Percentiles rank a stretch among this genome's conserved stretches.
These are phyloP conservation scores for Suhomyces sp. DNA, from an alignment of 805 yeast genomes.

Conservation along the genomic window DNA sequence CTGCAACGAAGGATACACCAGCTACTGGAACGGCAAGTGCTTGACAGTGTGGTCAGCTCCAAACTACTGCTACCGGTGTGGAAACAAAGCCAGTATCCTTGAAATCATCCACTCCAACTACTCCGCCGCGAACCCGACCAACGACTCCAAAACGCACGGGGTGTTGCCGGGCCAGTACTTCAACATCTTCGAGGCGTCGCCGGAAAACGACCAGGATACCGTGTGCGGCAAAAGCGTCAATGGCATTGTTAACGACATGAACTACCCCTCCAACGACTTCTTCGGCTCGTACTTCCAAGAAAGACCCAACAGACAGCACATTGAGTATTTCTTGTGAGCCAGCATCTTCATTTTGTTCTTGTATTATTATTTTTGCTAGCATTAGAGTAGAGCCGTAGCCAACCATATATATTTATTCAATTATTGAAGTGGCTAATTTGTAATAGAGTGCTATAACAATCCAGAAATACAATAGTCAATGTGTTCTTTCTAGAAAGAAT, in stretches of 20 bases:
- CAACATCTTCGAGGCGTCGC: slow-evolving; percentile 96
- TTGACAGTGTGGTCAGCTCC: slow-evolving; percentile 99
- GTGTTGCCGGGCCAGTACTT: slow-evolving; percentile 59
- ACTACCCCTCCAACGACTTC: slow-evolving; percentile 16
- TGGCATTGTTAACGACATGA: slow-evolving; percentile 19
- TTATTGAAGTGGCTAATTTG: too few relatives aligned
- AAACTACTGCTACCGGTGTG: slow-evolving; percentile 94
- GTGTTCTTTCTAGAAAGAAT: too few relatives aligned
- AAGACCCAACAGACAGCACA: slow-evolving; percentile 35
- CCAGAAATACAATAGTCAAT: too few relatives aligned
- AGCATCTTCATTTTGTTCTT: background rate
- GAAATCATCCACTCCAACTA: slow-evolving; percentile 63
- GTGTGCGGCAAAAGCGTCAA: slow-evolving; percentile 39
- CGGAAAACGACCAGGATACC: slow-evolving; percentile 74
- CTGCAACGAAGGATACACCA: slow-evolving; percentile 94
- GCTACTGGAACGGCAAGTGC: slow-evolving; percentile 84
- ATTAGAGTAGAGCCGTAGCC: background rate
- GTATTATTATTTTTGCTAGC: background rate
- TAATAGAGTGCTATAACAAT: too few relatives aligned
- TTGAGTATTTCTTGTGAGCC: slow-evolving; percentile 46
- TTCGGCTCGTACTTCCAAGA: slow-evolving; percentile 27
- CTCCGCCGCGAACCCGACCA: slow-evolving; percentile 7
- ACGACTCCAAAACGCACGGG: slow-evolving; percentile 16
- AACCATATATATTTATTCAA: too few relatives aligned
- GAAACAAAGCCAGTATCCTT: slow-evolving; percentile 94